Evolutionary conservation across 352 stramenopile genomes (phyloP), one percentile per base, ranked within the genome.

Genomic region (Phytopythium aichiense): DNA sequence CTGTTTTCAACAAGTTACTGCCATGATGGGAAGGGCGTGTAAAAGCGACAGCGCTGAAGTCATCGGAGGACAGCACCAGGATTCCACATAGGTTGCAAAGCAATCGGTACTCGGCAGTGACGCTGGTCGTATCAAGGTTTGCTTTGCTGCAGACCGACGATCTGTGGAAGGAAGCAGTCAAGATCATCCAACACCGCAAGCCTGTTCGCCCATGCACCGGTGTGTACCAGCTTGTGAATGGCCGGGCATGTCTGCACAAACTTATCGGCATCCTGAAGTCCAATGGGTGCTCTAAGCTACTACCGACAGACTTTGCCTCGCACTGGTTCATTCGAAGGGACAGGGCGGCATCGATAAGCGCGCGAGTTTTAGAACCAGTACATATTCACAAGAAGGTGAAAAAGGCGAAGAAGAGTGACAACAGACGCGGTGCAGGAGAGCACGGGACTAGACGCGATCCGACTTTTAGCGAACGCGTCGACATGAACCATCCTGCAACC

Each of bases 261-360:
- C 11, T 53, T 3, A 33, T 53, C 30, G 48, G 35, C 13, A n/a
- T 53, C 12, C 2, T 18, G 2, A 53, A 53, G 30, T 53, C 48
- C 8, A 53, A 53, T 35, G 48, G 22, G 7, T 18, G 7, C 7
- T 18, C 6, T 18, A 53, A 53, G 30, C 23, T 53, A 15, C 22
- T 13, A 6, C 48, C 48, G 4, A 53, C 12, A 6, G 22, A 53
- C 7, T 53, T 53, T 31, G 20, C 23, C 4, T 16, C 15, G 3
- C 48, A 53, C 30, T 53, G 23, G 45, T 51, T 25, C 4, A 31
- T 51, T 15, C 49, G 60, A 46, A 45, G 13, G 58, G 67, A 58
- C 9, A 64, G 31, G 37, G n/a, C n/a, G n/a, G n/a, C n/a, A n/a
- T n/a, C n/a, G n/a, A n/a, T n/a, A n/a, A n/a, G n/a, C n/a, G n/a